A percentile compares a stretch with the other conserved stretches of the same genome.
These are phyloP conservation scores for Uronychia setigera DNA, from an alignment of 73 alveolate genomes.

Conservation along the genomic window DNA sequence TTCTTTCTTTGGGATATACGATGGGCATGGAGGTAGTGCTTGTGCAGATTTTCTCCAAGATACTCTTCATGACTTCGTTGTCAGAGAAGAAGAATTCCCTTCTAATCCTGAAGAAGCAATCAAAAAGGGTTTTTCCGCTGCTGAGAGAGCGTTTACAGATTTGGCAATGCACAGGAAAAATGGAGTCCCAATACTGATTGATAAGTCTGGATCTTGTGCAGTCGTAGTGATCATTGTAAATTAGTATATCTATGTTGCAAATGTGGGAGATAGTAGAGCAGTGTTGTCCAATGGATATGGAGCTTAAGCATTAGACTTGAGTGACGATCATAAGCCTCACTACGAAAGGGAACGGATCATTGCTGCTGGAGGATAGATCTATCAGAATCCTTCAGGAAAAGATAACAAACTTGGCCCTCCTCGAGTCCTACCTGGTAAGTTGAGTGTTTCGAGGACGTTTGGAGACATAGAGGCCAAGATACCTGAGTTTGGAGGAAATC, in stretches of 20 bases:
- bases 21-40: slow-evolving; percentile 34
- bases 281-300: slow-evolving; percentile 35
- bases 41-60: slow-evolving; percentile 79
- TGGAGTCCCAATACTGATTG: not conserved
- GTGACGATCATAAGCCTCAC: slow-evolving; percentile 65
- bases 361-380: slow-evolving; percentile 55
- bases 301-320: slow-evolving; percentile 4
- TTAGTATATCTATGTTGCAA: slow-evolving; percentile 41
- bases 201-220: slow-evolving; percentile 67
- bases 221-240: slow-evolving; percentile 21
- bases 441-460: slow-evolving; percentile 67
- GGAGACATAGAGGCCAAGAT: slow-evolving; percentile 88
- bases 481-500: slow-evolving; percentile 81
- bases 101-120: slow-evolving; percentile 68
- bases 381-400: slow-evolving; percentile 27
- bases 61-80: slow-evolving; percentile 12
- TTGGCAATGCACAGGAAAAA: slow-evolving; percentile 54
- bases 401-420: slow-evolving; percentile 69
- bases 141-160: slow-evolving; percentile 20
- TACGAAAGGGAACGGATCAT: slow-evolving; percentile 46
- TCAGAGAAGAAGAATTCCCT: slow-evolving; percentile 41
- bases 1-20: slow-evolving; percentile 49
- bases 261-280: slow-evolving; percentile 67
- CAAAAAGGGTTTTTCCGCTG: slow-evolving; percentile 56
- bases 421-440: slow-evolving; percentile 86